Conservation (phyloP, 2,329 filamentous ascomycete species). For the Monilinia laxa region DNA sequence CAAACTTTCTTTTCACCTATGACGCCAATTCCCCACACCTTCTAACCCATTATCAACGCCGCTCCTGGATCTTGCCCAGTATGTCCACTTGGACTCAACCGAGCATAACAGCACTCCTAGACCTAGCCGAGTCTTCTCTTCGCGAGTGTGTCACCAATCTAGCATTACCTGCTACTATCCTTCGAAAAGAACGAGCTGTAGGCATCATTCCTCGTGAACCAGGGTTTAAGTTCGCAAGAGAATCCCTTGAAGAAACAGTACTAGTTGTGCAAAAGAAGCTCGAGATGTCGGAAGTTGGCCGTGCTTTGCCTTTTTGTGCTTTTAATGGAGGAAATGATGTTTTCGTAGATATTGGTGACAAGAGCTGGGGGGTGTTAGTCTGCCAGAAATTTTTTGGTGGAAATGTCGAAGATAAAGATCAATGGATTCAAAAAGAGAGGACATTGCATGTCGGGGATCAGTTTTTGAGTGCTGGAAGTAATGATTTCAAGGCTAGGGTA, state of each 20-base stretch:
- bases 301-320: constrained; percentile 81
- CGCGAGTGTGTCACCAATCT: constrained; percentile 78
- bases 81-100: constrained; percentile 75
- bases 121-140: constrained; percentile 83
- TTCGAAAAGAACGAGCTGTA: constrained; percentile 86
- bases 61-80: constrained; percentile 72
- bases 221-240: constrained; percentile 70
- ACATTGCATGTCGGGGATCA: constrained; percentile 96
- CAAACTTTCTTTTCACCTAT: constrained; percentile 91
- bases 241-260: constrained; percentile 93
- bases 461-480: constrained; percentile 90
- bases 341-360: constrained; percentile 98
- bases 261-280: constrained; percentile 90
- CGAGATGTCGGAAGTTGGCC: constrained; percentile 72
- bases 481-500: constrained; percentile 92
- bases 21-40: constrained; percentile 62
- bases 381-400: constrained; percentile 87
- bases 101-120: constrained; percentile 77
- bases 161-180: constrained; percentile 72
- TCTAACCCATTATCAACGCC: constrained; percentile 64
- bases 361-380: constrained; percentile 90
- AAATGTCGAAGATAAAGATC: constrained; percentile 21
- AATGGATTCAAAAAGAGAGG: constrained; percentile 64
- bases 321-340: constrained; percentile 98
- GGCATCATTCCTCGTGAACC: constrained; percentile 69